Conservation (phyloP, 768 basidiomycete genomes). For the Lentinula sp. region DNA sequence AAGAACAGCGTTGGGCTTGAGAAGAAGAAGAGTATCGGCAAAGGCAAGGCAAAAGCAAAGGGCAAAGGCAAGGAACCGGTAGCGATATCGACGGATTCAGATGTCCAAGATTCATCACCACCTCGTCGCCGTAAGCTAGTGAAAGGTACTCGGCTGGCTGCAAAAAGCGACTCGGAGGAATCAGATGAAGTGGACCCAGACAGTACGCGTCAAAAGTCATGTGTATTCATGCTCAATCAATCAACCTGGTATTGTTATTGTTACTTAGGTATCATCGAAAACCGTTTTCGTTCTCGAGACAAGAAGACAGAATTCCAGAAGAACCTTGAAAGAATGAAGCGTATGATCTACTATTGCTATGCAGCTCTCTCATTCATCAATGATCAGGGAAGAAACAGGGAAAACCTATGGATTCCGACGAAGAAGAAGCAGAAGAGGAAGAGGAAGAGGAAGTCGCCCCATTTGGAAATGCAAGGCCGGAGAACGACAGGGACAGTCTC, state of each 20-base stretch:
- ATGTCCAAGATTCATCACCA: slow-evolving; percentile 28
- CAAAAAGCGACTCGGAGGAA: slow-evolving; percentile 35
- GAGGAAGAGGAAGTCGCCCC: slow-evolving; percentile 21
- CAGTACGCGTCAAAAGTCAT: slow-evolving; percentile 25
- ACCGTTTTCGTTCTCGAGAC: slow-evolving; percentile 54
- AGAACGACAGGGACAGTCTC: slow-evolving; percentile 26
- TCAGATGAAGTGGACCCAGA: slow-evolving; percentile 49
- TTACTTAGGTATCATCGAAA: slow-evolving; percentile 51
- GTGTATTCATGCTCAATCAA: neutral
- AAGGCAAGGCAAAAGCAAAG: neutral
- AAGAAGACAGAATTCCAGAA: slow-evolving; percentile 57
- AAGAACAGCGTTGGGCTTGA: neutral
- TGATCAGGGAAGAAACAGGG: slow-evolving; percentile 38
- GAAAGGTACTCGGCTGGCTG: slow-evolving; percentile 37
- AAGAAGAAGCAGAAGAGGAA: slow-evolving; percentile 20
- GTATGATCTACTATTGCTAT: slow-evolving; percentile 25
- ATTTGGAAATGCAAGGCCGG: slow-evolving; percentile 42
- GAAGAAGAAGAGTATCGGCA: neutral
- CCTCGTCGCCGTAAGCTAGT: slow-evolving; percentile 32
- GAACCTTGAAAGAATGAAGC: slow-evolving; percentile 60
- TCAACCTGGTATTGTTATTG: neutral
- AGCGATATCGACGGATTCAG: neutral
- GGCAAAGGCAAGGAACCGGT: neutral
- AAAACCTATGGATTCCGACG: slow-evolving; percentile 20
- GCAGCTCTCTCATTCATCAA: slow-evolving; percentile 1